Evolutionary conservation across 192 early-diverging fungal genomes (phyloP).

Genomic region (Geranomyces michiganensis): DNA sequence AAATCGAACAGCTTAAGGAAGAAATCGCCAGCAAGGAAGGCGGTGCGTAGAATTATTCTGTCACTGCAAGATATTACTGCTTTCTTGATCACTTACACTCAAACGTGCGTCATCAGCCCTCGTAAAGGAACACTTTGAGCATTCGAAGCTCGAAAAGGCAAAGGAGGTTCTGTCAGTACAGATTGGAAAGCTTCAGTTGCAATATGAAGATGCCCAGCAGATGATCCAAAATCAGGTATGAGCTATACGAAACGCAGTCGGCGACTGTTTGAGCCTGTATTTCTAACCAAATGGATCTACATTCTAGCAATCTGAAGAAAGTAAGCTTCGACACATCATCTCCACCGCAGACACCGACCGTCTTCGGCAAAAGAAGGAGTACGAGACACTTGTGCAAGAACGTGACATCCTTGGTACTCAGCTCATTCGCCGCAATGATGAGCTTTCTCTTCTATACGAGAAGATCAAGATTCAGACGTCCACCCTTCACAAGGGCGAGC

Average conservation of each 20-base stretch:
- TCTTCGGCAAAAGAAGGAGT: conserved; percentile 61
- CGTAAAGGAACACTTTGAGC: conserved; percentile 63
- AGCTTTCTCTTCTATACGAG: conserved; percentile 63
- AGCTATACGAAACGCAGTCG: too few species aligned
- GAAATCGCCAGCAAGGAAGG: conserved; percentile 61
- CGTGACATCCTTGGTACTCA: conserved; percentile 65
- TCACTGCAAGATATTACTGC: neutral
- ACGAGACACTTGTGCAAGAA: conserved; percentile 59
- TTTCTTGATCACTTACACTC: neutral
- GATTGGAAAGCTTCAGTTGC: conserved; percentile 59
- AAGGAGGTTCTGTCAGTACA: conserved; percentile 56
- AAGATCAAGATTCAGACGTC: conserved; percentile 67
- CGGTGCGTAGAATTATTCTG: conserved; percentile 33
- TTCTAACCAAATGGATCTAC: neutral
- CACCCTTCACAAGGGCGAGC: conserved; percentile 65
- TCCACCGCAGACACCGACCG: conserved; percentile 54
- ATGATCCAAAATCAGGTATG: conserved; percentile 59
- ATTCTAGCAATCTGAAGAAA: conserved; percentile 54
- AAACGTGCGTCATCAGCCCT: conserved; percentile 38
- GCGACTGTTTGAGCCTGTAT: too few species aligned
- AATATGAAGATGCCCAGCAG: conserved; percentile 53
- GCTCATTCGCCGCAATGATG: conserved; percentile 62
- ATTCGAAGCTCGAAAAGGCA: conserved; percentile 64
- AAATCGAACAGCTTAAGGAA: conserved; percentile 66
- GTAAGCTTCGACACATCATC: conserved; percentile 63